Evolutionary conservation across 306 rosid species (phyloP).

Genomic region (Sphenostylis stenocarpa): DNA sequence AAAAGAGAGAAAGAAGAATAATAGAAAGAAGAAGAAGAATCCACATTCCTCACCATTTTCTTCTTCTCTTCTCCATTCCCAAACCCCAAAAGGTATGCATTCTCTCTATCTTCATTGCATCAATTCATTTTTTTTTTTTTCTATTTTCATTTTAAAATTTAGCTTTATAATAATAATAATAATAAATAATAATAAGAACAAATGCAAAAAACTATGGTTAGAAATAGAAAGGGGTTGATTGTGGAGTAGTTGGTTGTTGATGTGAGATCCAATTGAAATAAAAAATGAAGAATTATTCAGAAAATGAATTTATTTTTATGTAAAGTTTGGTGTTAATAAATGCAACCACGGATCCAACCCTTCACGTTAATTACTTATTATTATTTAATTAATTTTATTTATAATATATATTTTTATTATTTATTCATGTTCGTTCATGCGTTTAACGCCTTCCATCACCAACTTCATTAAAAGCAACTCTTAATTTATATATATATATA

Average conservation of each 20-base stretch:
- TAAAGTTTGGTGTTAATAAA: conserved; percentile 22
- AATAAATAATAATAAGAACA: not conserved
- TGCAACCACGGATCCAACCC: conserved; percentile 32
- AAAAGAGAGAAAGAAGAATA: not conserved
- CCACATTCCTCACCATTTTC: not conserved
- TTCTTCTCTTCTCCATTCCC: not conserved
- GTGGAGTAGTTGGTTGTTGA: not conserved
- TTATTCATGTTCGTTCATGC: not conserved
- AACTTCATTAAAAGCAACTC: not conserved
- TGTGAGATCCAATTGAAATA: not conserved
- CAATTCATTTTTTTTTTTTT: not conserved
- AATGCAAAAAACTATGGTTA: no score
- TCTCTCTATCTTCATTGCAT: no score
- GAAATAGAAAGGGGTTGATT: no score
- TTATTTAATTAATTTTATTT: not conserved
- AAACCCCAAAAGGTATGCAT: not conserved
- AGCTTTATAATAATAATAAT: not conserved
- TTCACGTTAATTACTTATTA: not conserved
- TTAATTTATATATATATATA: not conserved
- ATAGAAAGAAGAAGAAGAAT: conserved; percentile 2
- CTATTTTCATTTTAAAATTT: not conserved
- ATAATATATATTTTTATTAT: not conserved
- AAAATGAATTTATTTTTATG: conserved; percentile 8
- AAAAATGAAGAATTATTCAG: not conserved
- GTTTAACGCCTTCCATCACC: conserved; percentile 10